Conservation (phyloP, 78 protist species). For the Dictyostelium purpureum region DNA sequence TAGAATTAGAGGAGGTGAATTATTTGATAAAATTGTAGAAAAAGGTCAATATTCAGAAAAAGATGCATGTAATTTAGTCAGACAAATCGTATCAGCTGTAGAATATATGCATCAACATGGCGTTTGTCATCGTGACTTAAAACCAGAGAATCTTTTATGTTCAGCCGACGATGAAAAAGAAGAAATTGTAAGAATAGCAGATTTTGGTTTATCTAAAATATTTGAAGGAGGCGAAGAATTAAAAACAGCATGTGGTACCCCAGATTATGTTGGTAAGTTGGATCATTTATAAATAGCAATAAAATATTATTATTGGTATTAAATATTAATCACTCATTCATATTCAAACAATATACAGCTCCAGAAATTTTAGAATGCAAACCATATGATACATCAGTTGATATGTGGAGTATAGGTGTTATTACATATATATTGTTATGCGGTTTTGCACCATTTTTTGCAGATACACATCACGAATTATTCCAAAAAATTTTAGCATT, state of each 20-base stretch:
- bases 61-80: slow-evolving; percentile 77
- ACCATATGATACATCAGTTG: slow-evolving; percentile 79
- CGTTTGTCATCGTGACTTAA: slow-evolving; percentile 80
- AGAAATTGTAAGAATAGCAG: slow-evolving; percentile 74
- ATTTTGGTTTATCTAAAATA: slow-evolving; percentile 80
- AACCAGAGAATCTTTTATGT: slow-evolving; percentile 84
- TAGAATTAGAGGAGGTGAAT: slow-evolving; percentile 92
- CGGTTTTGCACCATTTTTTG: slow-evolving; percentile 96
- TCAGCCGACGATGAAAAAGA: slow-evolving; percentile 77
- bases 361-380: slow-evolving; percentile 78
- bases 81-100: slow-evolving; percentile 83
- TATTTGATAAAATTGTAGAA: slow-evolving; percentile 90
- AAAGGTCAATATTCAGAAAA: slow-evolving; percentile 86
- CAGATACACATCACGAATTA: slow-evolving; percentile 87
- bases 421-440: slow-evolving; percentile 85
- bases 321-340: too few relatives aligned
- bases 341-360: not conserved
- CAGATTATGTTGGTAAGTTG: slow-evolving; percentile 75
- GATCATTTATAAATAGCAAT: not conserved
- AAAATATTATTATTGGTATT: not conserved
- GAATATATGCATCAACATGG: slow-evolving; percentile 83
- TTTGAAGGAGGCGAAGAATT: slow-evolving; percentile 74
- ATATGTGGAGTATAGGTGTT: slow-evolving; percentile 89
- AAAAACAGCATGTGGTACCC: slow-evolving; percentile 86
- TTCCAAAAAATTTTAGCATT: slow-evolving; percentile 91